A percentile compares a stretch with the other conserved stretches of the same genome.
phyloP scores from a whole-genome alignment of 2,329 filamentous ascomycete genomes.

The Phialophora chinensis region DNA sequence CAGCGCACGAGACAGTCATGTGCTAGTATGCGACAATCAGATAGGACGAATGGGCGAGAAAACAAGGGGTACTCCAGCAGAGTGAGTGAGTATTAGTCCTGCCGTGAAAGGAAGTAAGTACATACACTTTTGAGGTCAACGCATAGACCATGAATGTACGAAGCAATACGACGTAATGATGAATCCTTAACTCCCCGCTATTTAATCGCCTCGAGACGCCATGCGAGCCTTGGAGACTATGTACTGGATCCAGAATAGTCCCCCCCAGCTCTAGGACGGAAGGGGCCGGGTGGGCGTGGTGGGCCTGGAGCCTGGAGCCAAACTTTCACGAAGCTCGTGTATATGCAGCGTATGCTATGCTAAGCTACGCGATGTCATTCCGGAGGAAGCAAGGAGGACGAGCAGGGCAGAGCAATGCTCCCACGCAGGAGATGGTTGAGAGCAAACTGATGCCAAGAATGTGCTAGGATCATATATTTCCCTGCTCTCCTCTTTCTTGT shows the following conservation, averaged over 20 bases:
- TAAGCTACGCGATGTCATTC: no score
- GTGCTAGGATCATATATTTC: no score
- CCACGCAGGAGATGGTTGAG: no score
- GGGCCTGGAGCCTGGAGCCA: no score
- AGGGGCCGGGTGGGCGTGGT: not conserved
- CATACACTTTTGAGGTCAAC: not conserved
- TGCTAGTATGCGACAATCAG: not conserved
- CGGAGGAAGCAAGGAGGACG: no score
- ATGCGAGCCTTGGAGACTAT: not conserved
- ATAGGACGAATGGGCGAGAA: not conserved
- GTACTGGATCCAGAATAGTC: not conserved
- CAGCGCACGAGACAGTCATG: not conserved
- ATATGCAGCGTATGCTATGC: not conserved
- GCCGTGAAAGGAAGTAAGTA: not conserved
- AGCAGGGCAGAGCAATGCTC: no score
- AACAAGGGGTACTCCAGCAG: not conserved
- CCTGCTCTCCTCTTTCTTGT: not conserved
- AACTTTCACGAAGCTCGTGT: no score
- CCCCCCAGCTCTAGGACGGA: not conserved
- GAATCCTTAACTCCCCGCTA: not conserved
- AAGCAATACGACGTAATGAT: constrained; percentile 1
- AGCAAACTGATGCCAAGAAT: no score
- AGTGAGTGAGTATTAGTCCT: not conserved
- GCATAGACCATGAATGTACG: not conserved
- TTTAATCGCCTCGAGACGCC: not conserved